Evolutionary conservation across 75 land plant species (phyloP), one percentile per base, ranked within the genome.

Genomic region (Pinus tabuliformis): DNA sequence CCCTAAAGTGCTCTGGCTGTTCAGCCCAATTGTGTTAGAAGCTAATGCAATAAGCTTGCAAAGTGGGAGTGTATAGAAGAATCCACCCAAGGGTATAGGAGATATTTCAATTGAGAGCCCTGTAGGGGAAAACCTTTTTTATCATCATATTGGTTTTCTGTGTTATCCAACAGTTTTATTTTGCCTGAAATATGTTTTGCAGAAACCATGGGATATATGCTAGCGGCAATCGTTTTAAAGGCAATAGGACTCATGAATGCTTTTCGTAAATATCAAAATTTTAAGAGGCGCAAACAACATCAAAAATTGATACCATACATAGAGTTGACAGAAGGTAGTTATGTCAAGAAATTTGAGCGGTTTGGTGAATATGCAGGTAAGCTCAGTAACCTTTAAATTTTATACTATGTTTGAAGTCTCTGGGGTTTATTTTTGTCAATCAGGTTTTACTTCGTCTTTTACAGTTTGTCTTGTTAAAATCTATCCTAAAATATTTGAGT

Each of bases 321-420:
- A 36, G 42, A 33, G 20, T 20, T 65, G 45, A 65, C 70, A 36
- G 45, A 66, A 33, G 45, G 42, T 66, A 42, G 37, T 3, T 9
- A 18, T 39, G 45, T 66, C 70, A 37, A 66, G 45, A 66, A 37
- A 42, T 49, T 66, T 66, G 70, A 66, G 70, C 18, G n/a, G 70
- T 66, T 18, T 37, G 70, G 70, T 37, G 70, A 66, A 66, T 66
- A 66, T 66, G 70, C 36, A 37, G 70, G 70, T 66, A 20, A 66
- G 70, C 37, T 66, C 39, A 66, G 8, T 4, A 6, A 66, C 16
- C 45, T 66, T 66, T 17, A 20, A 20, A 17, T 66, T 39, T 39
- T 5, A 39, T 39, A 4, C 0, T 5, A 17, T 66, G 5, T 6
- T 66, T 66, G 39, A 36, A 66, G 37, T 17, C 70, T 66, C 28